Percentiles rank a stretch among this genome's conserved stretches.
Conservation (phyloP, 306 rosid species). For the Quillaja saponaria region DNA sequence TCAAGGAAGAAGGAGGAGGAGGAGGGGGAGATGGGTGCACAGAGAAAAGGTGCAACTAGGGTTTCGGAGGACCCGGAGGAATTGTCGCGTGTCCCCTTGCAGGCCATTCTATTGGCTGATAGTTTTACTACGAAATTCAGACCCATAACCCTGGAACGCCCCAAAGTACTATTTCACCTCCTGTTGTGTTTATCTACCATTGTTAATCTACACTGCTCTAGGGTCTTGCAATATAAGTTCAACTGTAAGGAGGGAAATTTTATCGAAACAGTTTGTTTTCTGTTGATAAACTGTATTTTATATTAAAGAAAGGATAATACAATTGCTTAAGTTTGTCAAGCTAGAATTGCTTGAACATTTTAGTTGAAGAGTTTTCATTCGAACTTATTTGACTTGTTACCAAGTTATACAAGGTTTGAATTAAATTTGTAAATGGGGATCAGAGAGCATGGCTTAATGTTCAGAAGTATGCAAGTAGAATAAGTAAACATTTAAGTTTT, state of each 20-base stretch:
- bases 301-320: neutral
- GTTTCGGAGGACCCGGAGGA: slow-evolving; percentile 82
- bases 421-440: too few species aligned
- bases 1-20: slow-evolving; percentile 3
- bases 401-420: too few species aligned
- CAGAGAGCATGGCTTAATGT: too few species aligned
- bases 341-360: neutral
- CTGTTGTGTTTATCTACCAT: neutral
- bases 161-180: slow-evolving; percentile 52
- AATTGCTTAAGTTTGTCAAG: too few species aligned
- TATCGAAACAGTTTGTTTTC: too few species aligned
- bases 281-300: too few species aligned
- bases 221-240: too few species aligned
- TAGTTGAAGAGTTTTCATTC: neutral
- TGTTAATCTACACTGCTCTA: neutral
- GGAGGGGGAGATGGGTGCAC: slow-evolving; percentile 62
- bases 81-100: slow-evolving; percentile 71
- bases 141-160: slow-evolving; percentile 97
- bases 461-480: too few species aligned
- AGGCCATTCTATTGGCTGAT: slow-evolving; percentile 90
- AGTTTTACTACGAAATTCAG: slow-evolving; percentile 87
- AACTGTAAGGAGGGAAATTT: too few species aligned
- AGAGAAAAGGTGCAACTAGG: slow-evolving; percentile 63
- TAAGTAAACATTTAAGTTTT: too few species aligned
- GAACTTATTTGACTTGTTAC: too few species aligned